A percentile compares a stretch with the other conserved stretches of the same genome.
phyloP scores from a whole-genome alignment of 192 early-diverging fungal species.

The Backusella sp. region DNA sequence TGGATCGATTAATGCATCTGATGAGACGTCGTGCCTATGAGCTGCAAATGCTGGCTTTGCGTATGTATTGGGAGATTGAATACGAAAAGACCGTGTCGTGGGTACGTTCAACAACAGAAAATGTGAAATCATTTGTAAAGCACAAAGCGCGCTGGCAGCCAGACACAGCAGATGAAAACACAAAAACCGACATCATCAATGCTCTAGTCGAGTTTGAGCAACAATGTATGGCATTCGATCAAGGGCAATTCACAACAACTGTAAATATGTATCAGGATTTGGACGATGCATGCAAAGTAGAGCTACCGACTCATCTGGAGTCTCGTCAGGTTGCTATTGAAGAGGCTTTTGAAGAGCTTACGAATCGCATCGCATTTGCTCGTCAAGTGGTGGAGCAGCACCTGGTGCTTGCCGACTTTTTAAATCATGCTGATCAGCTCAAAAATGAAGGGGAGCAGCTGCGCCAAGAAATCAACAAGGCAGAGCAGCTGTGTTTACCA shows the following conservation, averaged over 20 bases:
- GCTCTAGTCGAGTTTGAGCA: constrained; percentile 22
- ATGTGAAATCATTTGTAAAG: constrained; percentile 25
- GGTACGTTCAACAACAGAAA: constrained; percentile 17
- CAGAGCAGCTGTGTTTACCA: constrained; percentile 2
- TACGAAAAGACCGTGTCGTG: constrained; percentile 26
- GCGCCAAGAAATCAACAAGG: constrained; percentile 21
- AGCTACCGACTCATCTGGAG: constrained; percentile 36
- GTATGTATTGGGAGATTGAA: constrained; percentile 40
- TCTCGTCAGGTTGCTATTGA: constrained; percentile 37
- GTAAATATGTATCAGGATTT: constrained; percentile 41
- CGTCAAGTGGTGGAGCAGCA: constrained; percentile 39
- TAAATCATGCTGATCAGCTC: constrained; percentile 22
- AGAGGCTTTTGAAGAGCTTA: constrained; percentile 34
- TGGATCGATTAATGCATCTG: constrained; percentile 37
- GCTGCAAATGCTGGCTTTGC: constrained; percentile 30
- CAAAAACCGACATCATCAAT: constrained; percentile 17
- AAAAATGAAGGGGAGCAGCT: constrained; percentile 25
- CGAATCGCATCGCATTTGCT: constrained; percentile 32
- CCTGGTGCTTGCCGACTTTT: constrained; percentile 35
- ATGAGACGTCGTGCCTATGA: constrained; percentile 34
- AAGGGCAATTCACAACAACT: constrained; percentile 32
- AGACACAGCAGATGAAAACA: not conserved
- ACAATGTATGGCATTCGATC: constrained; percentile 26
- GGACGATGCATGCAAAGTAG: constrained; percentile 29
- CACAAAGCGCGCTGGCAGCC: constrained; percentile 24